Evolutionary conservation across 305 asterid genomes (phyloP), one percentile per base, ranked within the genome.

Genomic region (Fraxinus baroniana): DNA sequence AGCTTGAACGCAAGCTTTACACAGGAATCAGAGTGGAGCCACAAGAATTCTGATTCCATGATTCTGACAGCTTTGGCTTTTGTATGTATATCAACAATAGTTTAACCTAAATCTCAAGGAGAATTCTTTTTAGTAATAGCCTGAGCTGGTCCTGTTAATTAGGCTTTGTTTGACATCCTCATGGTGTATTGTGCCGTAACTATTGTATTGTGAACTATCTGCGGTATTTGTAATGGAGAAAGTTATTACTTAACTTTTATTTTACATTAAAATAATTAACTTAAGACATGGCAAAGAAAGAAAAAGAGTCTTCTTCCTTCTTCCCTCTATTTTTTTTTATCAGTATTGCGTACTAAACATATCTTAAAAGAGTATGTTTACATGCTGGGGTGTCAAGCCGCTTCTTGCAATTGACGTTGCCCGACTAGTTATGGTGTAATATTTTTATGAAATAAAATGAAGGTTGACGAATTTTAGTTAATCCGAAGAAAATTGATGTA

Each of bases 1-100:
- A 64, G 73, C n/a, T 64, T 64, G 73, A 30, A 71, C 17, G 76
- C 76, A 32, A 32, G 44, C 76, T 32, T 30, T 32, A 33, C 41
- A 30, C 26, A 6, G 76, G 39, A 30, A 5, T 70, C 75, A 30
- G 75, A 70, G 75, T 4, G n/a, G 20, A 70, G 75, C 75, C 39
- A 30, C 76, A 71, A 5, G 41, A 10, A 26, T 64, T 28, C 73
- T 24, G 73, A 8, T 64, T 12, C 35, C 73, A 22, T 24, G 18
- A 76, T 71, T 79, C 39, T 79, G 84, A 79, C 39, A 77, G 46
- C 73, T 74, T 49, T 55, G 79, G 71, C 57, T 74, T 68, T 71
- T 49, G 28, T 66, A 22, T 66, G 30, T 68, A 26, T 68, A 26
- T 68, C 30, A 60, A 60, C 70, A 60, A 60, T 20, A 20, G 70